Conservation (phyloP, 106 monocot genomes). For the Dendrobium nobile region DNA sequence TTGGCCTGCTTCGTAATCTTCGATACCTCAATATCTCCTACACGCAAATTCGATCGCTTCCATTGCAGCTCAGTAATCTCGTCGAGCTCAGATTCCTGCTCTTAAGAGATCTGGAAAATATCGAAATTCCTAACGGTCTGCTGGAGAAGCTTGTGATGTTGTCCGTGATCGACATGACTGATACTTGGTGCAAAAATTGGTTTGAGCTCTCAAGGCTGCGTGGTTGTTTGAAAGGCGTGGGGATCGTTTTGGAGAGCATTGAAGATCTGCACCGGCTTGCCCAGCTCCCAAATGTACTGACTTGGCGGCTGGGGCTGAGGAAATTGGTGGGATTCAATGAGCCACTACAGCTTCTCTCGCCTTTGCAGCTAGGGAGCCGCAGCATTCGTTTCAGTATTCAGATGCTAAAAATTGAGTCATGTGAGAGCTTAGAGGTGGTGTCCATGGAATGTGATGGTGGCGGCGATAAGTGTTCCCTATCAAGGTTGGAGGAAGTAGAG, state of each 20-base stretch:
- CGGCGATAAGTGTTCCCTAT: not conserved
- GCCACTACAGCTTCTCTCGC: not conserved
- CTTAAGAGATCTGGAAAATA: not conserved
- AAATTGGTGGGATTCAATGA: not conserved
- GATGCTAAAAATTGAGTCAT: not conserved
- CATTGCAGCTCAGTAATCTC: conserved; percentile 2
- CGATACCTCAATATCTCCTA: conserved; percentile 16
- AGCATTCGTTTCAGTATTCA: conserved; percentile 1
- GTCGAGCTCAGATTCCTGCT: conserved; percentile 5
- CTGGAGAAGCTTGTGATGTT: conserved; percentile 5
- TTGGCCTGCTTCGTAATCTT: conserved; percentile 6
- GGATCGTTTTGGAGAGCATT: not conserved
- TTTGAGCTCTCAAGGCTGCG: not conserved
- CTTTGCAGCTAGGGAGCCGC: conserved; percentile 1
- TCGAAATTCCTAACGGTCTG: conserved; percentile 9
- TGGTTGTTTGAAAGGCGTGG: not conserved
- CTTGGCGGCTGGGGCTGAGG: not conserved
- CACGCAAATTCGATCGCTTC: conserved; percentile 6
- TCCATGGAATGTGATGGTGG: not conserved
- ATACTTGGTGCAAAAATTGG: conserved; percentile 7
- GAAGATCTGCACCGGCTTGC: not conserved
- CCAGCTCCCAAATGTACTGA: not conserved
- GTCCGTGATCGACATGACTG: conserved; percentile 5
- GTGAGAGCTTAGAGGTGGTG: conserved; percentile 6
- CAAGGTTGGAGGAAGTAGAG: not conserved